Evolutionary conservation across 2,329 filamentous ascomycete genomes (phyloP).

Genomic region (Neocucurbitaria cava): DNA sequence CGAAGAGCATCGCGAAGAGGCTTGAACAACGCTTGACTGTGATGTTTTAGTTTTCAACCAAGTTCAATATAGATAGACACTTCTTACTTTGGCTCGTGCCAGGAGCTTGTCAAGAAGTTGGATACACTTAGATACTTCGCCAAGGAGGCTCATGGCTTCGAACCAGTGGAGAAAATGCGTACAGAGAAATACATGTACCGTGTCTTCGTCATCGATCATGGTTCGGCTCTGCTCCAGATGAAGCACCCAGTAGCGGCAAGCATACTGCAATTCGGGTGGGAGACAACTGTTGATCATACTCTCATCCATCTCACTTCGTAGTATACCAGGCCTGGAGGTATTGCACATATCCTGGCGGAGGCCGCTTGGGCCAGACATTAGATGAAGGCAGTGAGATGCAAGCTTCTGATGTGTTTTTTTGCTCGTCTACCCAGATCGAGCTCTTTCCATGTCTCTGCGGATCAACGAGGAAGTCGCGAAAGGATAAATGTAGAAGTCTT

Average conservation of each 20-base stretch:
- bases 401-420: constrained; percentile 38
- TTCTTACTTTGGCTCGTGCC: constrained; percentile 16
- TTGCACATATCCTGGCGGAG: constrained; percentile 50
- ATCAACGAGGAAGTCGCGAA: constrained; percentile 37
- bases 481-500: constrained; percentile 39
- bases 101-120: constrained; percentile 19
- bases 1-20: constrained; percentile 39
- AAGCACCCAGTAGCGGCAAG: constrained; percentile 45
- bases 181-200: constrained; percentile 46
- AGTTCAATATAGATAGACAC: not conserved
- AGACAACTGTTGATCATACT: constrained; percentile 10
- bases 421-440: constrained; percentile 48
- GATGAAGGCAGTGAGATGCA: constrained; percentile 45
- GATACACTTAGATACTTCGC: constrained; percentile 28
- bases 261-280: constrained; percentile 43
- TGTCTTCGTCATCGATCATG: constrained; percentile 27
- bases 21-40: constrained; percentile 10
- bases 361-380: constrained; percentile 35
- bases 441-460: constrained; percentile 25
- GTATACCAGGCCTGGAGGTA: constrained; percentile 8
- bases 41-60: constrained; percentile 7
- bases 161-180: constrained; percentile 55
- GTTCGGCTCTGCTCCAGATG: constrained; percentile 24
- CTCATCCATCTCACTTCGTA: constrained; percentile 16
- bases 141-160: constrained; percentile 51